phyloP scores from a whole-genome alignment of 139 green algal species.

The Chlorella sp. region DNA sequence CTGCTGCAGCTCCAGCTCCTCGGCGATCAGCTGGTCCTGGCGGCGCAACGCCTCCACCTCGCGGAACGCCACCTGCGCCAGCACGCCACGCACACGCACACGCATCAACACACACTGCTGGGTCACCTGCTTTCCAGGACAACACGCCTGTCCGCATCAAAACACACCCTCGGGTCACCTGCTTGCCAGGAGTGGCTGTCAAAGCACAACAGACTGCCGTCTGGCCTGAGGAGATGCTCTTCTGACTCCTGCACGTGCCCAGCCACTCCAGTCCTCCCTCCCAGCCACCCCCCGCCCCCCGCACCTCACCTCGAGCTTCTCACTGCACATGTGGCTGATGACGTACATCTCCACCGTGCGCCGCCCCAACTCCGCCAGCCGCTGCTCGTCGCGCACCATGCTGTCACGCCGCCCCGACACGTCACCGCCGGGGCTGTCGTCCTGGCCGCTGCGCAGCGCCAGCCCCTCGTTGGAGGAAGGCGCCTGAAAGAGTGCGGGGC shows the following conservation, averaged over 20 bases:
- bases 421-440: slow-evolving; percentile 52
- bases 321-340: slow-evolving; percentile 72
- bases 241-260: too few relatives aligned
- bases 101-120: too few relatives aligned
- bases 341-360: slow-evolving; percentile 90
- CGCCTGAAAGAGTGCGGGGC: not conserved
- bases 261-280: too few relatives aligned
- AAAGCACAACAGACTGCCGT: too few relatives aligned
- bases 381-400: slow-evolving; percentile 85
- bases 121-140: too few relatives aligned
- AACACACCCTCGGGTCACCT: too few relatives aligned
- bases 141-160: too few relatives aligned
- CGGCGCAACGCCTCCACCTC: slow-evolving; percentile 82
- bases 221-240: too few relatives aligned
- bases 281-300: too few relatives aligned
- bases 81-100: too few relatives aligned
- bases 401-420: slow-evolving; percentile 57
- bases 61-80: slow-evolving; percentile 61
- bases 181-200: too few relatives aligned
- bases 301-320: slow-evolving; percentile 72
- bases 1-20: slow-evolving; percentile 72
- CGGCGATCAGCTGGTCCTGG: slow-evolving; percentile 86
- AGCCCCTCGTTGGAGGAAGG: slow-evolving; percentile 44
- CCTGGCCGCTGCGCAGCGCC: slow-evolving; percentile 38
- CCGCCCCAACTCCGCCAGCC: slow-evolving; percentile 84